phyloP scores from a whole-genome alignment of 495 filamentous ascomycete genomes.

The Podospora australis region DNA sequence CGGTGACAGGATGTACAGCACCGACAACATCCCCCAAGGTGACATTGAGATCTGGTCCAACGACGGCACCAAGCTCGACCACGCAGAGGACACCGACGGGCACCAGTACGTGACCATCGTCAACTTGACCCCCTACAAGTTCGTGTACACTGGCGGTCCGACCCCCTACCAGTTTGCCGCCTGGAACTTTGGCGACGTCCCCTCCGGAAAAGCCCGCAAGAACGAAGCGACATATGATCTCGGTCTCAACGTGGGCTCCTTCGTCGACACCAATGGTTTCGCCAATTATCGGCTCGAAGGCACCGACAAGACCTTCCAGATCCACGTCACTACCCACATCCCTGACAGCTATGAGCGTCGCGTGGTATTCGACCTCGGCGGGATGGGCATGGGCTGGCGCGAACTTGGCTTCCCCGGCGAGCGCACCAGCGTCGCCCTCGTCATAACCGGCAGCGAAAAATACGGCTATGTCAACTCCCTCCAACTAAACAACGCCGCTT shows the following conservation, averaged over 20 bases:
- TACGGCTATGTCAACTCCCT: conserved; percentile 4
- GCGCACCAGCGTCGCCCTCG: background rate
- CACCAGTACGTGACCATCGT: background rate
- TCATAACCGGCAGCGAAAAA: conserved; percentile 8
- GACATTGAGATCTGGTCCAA: background rate
- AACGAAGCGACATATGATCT: background rate
- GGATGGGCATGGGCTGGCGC: background rate
- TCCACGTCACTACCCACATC: background rate
- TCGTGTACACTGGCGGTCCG: background rate
- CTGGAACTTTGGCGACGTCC: conserved; percentile 1
- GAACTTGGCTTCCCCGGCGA: background rate
- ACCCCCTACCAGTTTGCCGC: background rate
- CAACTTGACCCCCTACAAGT: conserved; percentile 1
- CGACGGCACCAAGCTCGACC: background rate
- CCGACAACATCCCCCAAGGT: background rate
- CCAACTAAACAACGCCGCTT: background rate
- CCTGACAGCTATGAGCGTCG: background rate
- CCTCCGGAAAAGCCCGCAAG: background rate
- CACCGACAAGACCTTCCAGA: conserved; percentile 3
- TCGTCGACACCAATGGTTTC: conserved; percentile 5
- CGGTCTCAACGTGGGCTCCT: background rate
- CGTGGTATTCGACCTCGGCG: background rate
- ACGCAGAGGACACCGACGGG: no score
- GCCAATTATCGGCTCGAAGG: conserved; percentile 1
- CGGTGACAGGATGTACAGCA: background rate